These are phyloP conservation scores for Cochlearia excelsa DNA, from an alignment of 345 rosid genomes.

Conservation along the genomic window DNA sequence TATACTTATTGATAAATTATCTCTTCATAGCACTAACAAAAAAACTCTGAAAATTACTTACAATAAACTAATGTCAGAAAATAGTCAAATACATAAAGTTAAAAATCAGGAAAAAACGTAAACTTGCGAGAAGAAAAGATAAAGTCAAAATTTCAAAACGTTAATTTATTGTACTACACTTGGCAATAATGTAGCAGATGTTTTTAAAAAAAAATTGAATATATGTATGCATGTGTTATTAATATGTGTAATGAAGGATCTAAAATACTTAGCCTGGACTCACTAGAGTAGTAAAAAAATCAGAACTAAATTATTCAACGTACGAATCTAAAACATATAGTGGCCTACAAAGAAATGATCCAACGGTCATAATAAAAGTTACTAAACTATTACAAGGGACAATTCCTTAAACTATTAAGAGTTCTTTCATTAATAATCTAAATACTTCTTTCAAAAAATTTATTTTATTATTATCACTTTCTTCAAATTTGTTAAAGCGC, in stretches of 20 bases:
- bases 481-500: constrained; percentile 15
- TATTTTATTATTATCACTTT: neutral
- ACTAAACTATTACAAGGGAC: neutral
- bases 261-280: too few relatives aligned
- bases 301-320: constrained; percentile 20
- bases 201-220: neutral
- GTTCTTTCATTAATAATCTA: too few relatives aligned
- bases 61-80: neutral
- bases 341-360: constrained; percentile 25
- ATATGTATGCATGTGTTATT: constrained; percentile 14
- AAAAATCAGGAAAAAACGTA: neutral
- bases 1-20: neutral
- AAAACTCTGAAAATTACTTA: neutral
- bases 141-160: neutral
- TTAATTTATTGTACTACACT: constrained; percentile 25
- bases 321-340: constrained; percentile 10
- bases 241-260: too few relatives aligned
- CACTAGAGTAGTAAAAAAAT: too few relatives aligned
- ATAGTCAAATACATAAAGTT: too few relatives aligned
- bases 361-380: constrained; percentile 17
- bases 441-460: too few relatives aligned
- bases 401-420: too few relatives aligned
- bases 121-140: neutral
- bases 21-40: neutral
- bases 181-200: constrained; percentile 32